Evolutionary conservation across 495 filamentous ascomycete species (phyloP).

Genomic region (Barbatosphaeria neglecta): DNA sequence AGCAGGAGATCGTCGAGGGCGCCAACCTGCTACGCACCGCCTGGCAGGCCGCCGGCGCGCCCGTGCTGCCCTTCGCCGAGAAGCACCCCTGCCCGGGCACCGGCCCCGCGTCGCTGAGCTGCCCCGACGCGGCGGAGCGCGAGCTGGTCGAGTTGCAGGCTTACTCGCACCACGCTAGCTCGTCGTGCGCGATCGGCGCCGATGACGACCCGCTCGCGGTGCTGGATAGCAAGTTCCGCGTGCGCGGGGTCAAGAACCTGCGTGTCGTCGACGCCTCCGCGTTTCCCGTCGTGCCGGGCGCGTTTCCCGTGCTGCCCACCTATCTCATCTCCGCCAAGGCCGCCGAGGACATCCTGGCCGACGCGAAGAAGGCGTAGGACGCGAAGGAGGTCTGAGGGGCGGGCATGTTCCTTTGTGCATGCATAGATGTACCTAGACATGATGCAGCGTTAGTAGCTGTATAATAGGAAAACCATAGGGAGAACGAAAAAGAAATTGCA

Average conservation of each 20-base stretch:
- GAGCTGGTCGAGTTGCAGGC: conserved; percentile 34
- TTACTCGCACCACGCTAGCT: conserved; percentile 41
- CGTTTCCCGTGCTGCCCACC: conserved; percentile 47
- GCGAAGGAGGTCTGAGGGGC: not conserved
- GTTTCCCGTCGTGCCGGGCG: conserved; percentile 43
- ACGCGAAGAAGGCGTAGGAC: conserved; percentile 25
- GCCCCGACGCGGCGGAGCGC: conserved; percentile 26
- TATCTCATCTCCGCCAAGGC: conserved; percentile 57
- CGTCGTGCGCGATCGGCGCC: conserved; percentile 36
- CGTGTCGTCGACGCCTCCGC: conserved; percentile 45
- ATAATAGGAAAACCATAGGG: no score
- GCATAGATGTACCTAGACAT: no score
- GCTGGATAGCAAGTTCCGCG: conserved; percentile 39
- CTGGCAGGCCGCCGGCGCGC: conserved; percentile 17
- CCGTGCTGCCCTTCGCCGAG: conserved; percentile 26
- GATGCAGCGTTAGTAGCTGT: no score
- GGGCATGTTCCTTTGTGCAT: no score
- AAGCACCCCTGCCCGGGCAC: conserved; percentile 28
- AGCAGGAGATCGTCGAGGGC: conserved; percentile 39
- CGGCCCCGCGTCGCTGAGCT: conserved; percentile 11
- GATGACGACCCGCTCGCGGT: conserved; percentile 38
- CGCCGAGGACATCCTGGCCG: conserved; percentile 44
- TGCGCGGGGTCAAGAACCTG: conserved; percentile 34
- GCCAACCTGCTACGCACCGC: conserved; percentile 36
- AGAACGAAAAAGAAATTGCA: no score